phyloP scores from a whole-genome alignment of 768 basidiomycete genomes.

The Tricholoma furcatifolium region DNA sequence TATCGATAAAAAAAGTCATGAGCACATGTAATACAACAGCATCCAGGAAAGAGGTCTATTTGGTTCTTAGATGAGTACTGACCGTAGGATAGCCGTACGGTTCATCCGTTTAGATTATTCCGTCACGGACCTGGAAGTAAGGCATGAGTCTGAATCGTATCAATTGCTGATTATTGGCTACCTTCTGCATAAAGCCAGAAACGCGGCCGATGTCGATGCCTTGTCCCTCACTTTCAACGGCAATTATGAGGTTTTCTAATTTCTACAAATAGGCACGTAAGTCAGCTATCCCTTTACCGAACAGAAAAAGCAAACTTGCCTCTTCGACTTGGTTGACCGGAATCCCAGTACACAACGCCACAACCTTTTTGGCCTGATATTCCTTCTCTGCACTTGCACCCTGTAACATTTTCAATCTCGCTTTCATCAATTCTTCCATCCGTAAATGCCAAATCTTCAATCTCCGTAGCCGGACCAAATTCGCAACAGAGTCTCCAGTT shows the following conservation, averaged over 20 bases:
- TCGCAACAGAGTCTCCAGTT: slow-evolving; percentile 51
- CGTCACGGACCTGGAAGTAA: slow-evolving; percentile 52
- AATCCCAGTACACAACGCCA: slow-evolving; percentile 85
- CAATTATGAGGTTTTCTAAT: slow-evolving; percentile 81
- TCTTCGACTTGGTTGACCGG: slow-evolving; percentile 87
- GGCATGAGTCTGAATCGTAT: neutral
- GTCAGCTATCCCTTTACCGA: neutral
- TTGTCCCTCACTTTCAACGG: slow-evolving; percentile 85
- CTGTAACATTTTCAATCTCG: slow-evolving; percentile 66
- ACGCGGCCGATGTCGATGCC: slow-evolving; percentile 82
- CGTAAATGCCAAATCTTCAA: slow-evolving; percentile 82
- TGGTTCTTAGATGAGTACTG: neutral
- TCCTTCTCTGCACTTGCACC: slow-evolving; percentile 87
- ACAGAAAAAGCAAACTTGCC: slow-evolving; percentile 47
- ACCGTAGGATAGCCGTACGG: neutral
- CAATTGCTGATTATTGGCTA: slow-evolving; percentile 24
- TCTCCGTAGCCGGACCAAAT: slow-evolving; percentile 69
- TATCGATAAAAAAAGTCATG: slow-evolving; percentile 16
- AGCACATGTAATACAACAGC: slow-evolving; percentile 34
- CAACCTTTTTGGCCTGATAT: slow-evolving; percentile 88
- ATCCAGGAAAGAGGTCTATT: slow-evolving; percentile 15
- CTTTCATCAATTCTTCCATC: slow-evolving; percentile 71
- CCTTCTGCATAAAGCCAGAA: slow-evolving; percentile 91
- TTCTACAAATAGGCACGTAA: slow-evolving; percentile 44
- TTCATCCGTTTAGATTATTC: slow-evolving; percentile 45